These are phyloP conservation scores for Pneumocystis murina DNA, from an alignment of 1,139 yeast species.

Conservation along the genomic window DNA sequence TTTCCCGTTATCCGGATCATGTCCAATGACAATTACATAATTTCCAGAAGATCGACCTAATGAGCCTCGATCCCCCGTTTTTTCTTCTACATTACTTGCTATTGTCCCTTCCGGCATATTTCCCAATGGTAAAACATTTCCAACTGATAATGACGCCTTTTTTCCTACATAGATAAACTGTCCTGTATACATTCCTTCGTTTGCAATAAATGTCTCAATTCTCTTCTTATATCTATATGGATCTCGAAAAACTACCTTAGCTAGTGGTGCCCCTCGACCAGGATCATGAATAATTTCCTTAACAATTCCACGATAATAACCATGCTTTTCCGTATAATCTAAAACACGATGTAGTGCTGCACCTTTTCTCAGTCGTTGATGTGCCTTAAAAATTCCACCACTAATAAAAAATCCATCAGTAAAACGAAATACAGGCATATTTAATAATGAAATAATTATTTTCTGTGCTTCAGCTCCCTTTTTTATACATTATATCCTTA, in stretches of 20 bases:
- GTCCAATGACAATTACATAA: slow-evolving; percentile 97
- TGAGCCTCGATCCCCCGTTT: slow-evolving; percentile 99
- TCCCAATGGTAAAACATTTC: slow-evolving; percentile 94
- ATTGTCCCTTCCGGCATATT: slow-evolving; percentile 99
- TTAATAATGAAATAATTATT: not conserved
- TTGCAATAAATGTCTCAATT: slow-evolving; percentile 97
- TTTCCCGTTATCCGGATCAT: slow-evolving; percentile 97
- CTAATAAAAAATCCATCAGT: not conserved
- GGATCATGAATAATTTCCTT: slow-evolving; percentile 98
- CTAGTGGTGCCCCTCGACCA: slow-evolving; percentile 99
- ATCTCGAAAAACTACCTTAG: slow-evolving; percentile 97
- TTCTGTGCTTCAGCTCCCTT: not conserved
- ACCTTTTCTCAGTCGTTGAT: slow-evolving; percentile 99
- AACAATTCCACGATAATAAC: slow-evolving; percentile 98
- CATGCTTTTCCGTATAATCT: slow-evolving; percentile 99
- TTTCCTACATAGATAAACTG: slow-evolving; percentile 98
- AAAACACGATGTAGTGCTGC: slow-evolving; percentile 99
- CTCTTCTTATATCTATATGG: slow-evolving; percentile 97
- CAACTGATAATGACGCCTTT: slow-evolving; percentile 83
- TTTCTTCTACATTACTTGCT: slow-evolving; percentile 95
- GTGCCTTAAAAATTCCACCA: slow-evolving; percentile 99
- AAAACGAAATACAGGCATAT: not conserved
- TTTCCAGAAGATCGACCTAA: slow-evolving; percentile 98
- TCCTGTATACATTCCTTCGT: slow-evolving; percentile 99
- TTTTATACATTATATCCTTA: not conserved